These are phyloP conservation scores for Actinomortierella ambigua DNA, from an alignment of 371 early-diverging fungal genomes.

Conservation along the genomic window DNA sequence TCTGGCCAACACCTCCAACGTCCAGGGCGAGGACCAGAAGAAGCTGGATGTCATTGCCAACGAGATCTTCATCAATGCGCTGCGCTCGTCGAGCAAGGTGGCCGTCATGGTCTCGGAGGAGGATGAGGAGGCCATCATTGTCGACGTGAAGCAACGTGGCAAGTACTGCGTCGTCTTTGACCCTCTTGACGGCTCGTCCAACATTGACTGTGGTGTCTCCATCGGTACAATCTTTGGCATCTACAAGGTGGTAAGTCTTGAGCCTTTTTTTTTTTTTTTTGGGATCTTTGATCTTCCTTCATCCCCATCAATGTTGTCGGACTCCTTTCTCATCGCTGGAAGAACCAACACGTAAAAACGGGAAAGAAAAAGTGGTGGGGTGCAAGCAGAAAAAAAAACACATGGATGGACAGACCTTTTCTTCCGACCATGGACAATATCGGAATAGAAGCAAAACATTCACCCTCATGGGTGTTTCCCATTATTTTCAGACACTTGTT, in stretches of 20 bases:
- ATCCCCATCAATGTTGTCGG: neutral
- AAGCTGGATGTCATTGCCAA: slow-evolving; percentile 97
- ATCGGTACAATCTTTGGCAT: slow-evolving; percentile 99
- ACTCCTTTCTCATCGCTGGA: neutral
- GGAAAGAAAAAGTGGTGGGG: neutral
- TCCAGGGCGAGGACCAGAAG: slow-evolving; percentile 96
- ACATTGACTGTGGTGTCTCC: slow-evolving; percentile 98
- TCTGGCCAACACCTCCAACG: slow-evolving; percentile 85
- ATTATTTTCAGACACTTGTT: no score
- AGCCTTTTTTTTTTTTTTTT: neutral
- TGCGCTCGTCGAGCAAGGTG: slow-evolving; percentile 91
- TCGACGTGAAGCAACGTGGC: slow-evolving; percentile 76
- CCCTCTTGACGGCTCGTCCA: slow-evolving; percentile 96
- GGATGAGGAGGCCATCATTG: slow-evolving; percentile 91
- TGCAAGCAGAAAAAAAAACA: neutral
- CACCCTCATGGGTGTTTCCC: no score
- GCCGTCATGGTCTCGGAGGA: slow-evolving; percentile 95
- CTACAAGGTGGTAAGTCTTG: slow-evolving; percentile 80
- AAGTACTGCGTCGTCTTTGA: slow-evolving; percentile 97
- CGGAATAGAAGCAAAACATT: no score
- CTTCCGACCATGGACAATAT: no score
- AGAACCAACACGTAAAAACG: neutral
- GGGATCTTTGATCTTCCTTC: no score
- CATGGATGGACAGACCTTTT: neutral
- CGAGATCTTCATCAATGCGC: slow-evolving; percentile 96